A percentile compares a stretch with the other conserved stretches of the same genome.
phyloP scores from a whole-genome alignment of 2,329 filamentous ascomycete genomes.

The Aspergillus costaricaensis region DNA sequence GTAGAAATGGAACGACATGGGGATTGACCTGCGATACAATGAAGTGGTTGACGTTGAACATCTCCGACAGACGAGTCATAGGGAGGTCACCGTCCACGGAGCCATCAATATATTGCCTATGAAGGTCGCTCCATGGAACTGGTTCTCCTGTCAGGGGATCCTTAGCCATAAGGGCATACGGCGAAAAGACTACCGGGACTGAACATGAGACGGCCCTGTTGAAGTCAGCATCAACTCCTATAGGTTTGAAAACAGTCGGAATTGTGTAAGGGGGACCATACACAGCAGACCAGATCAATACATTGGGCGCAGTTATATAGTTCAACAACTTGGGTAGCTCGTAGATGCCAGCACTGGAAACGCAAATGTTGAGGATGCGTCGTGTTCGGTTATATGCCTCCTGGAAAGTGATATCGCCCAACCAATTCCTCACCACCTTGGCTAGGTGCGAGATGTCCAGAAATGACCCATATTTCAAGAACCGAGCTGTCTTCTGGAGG shows the following conservation, averaged over 20 bases:
- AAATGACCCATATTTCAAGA: slow-evolving; percentile 80
- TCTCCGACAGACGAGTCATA: slow-evolving; percentile 83
- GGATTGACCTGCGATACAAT: slow-evolving; percentile 97
- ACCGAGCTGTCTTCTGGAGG: slow-evolving; percentile 67
- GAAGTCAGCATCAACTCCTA: slow-evolving; percentile 15
- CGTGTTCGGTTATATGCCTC: slow-evolving; percentile 95
- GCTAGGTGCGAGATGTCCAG: slow-evolving; percentile 82
- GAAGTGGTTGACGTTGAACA: slow-evolving; percentile 98
- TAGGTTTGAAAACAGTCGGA: not conserved
- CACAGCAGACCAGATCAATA: slow-evolving; percentile 94
- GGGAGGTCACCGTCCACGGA: slow-evolving; percentile 94
- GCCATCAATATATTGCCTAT: slow-evolving; percentile 87
- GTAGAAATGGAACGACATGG: slow-evolving; percentile 83
- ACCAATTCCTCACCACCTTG: slow-evolving; percentile 74
- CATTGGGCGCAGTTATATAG: slow-evolving; percentile 89
- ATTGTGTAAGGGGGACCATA: slow-evolving; percentile 40
- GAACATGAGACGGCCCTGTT: slow-evolving; percentile 82
- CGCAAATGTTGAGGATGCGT: slow-evolving; percentile 88
- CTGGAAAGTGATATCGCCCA: slow-evolving; percentile 91
- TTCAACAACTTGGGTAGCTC: slow-evolving; percentile 86
- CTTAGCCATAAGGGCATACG: slow-evolving; percentile 78
- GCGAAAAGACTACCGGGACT: slow-evolving; percentile 81
- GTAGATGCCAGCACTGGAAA: slow-evolving; percentile 83
- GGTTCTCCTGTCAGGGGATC: slow-evolving; percentile 77
- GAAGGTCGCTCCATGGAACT: slow-evolving; percentile 80